Evolutionary conservation across 2,329 filamentous ascomycete species (phyloP), one percentile per base, ranked within the genome.

Genomic region (Gaeumannomyces sp.): DNA sequence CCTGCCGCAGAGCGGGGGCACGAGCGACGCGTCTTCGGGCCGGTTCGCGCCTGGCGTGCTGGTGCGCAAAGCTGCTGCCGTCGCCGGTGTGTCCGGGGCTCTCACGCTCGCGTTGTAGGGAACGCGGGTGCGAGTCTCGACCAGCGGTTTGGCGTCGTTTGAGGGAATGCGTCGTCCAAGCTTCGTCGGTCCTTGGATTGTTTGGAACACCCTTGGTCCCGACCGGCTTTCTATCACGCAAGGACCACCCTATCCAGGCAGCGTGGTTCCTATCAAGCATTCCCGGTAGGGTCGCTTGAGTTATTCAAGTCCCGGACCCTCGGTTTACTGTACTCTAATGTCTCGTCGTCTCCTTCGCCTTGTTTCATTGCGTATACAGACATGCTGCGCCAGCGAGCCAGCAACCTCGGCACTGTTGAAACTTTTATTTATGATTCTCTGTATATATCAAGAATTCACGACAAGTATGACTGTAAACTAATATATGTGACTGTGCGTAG

Each of bases 1-100:
- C 2, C 69, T 74, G 0, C 80, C 80, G 2, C 66, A 65, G 14
- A 69, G 65, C 61, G 35, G 56, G 0, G 33, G 28, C n/a, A 45
- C 56, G 1, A 59, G 29, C 27, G 27, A 31, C 25, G 62, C 62
- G 7, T 14, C 57, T 38, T 16, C 28, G 57, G 28, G 22, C n/a
- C 57, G 25, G 19, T 8, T 25, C 14, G 25, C 14, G 5, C 8
- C 25, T 7, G 38, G 31, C 7, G 58, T 19, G 33, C 28, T 31
- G 31, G 31, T 8, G 11, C 1, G 27, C 14, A 29, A 29, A 11
- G 58, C 31, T 60, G 57, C 62, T 50, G 56, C 35, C 14, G 53
- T 33, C 25, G 57, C 25, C 27, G 57, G 14, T 3, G 16, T 60
- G 59, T 29, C n/a, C 14, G 59, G 28, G 22, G 16, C 19, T 22